A percentile compares a stretch with the other conserved stretches of the same genome.
phyloP scores from a whole-genome alignment of 306 rosid genomes.

The Glycine latifolia region DNA sequence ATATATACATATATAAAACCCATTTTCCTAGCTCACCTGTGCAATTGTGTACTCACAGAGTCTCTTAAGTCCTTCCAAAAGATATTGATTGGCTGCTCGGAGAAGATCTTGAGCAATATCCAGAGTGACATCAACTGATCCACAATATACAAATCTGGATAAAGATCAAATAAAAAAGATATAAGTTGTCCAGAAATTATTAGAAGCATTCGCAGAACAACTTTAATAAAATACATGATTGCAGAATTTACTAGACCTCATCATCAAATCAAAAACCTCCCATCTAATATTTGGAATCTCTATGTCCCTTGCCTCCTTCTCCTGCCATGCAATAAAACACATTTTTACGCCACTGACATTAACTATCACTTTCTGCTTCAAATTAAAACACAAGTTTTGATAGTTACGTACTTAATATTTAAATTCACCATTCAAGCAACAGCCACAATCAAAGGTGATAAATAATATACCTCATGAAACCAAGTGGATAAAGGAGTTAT shows the following conservation, averaged over 20 bases:
- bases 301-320: conserved; percentile 97
- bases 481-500: conserved; percentile 11
- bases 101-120: conserved; percentile 98
- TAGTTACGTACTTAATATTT: conserved; percentile 9
- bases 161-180: conserved; percentile 36
- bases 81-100: conserved; percentile 98
- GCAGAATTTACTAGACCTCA: conserved; percentile 68
- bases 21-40: conserved; percentile 65
- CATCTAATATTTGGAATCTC: conserved; percentile 99
- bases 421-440: conserved; percentile 30
- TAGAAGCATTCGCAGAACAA: conserved; percentile 37
- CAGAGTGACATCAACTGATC: conserved; percentile 82
- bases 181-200: conserved; percentile 38
- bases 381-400: conserved; percentile 20
- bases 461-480: conserved; percentile 38
- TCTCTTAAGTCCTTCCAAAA: conserved; percentile 96
- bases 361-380: conserved; percentile 29
- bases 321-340: conserved; percentile 64
- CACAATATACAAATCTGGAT: conserved; percentile 93
- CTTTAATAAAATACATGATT: conserved; percentile 19
- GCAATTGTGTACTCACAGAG: conserved; percentile 94
- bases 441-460: conserved; percentile 18
- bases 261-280: conserved; percentile 97
- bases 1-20: background rate
- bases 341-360: conserved; percentile 25